Evolutionary conservation across 306 rosid genomes (phyloP), one percentile per base, ranked within the genome.

Genomic region (Dryas octopetala): DNA sequence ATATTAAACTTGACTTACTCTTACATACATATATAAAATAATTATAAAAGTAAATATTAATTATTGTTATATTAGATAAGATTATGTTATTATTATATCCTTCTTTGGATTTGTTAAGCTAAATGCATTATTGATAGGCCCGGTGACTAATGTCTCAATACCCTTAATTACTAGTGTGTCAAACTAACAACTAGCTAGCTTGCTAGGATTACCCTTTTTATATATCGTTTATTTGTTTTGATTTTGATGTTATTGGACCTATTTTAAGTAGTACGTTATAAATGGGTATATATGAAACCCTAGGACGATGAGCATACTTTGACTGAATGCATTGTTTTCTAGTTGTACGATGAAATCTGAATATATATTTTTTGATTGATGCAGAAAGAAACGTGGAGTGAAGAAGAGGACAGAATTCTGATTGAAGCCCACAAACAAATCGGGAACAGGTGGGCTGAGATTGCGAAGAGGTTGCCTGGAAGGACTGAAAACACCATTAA

Each of bases 371-470:
- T 32, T 32, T 32, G 38, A 32, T 32, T 32, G 38, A 32, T 70
- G 79, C 82, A 93, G 98, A 93, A 91, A 79, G 98, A 91, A 5
- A 73, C 85, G 8, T 91, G 97, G 98, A 88, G 74, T 1, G 89
- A 88, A 46, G 96, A 85, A 17, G 97, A 91, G 45, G 97, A 93
- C 70, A 79, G 2, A 8, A 74, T 81, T 4, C 78, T 93, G 0
- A 86, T 93, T 12, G 75, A 86, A 74, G 91, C 91, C 16, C 97
- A 91, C 59, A 84, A 68, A 59, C 76, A 73, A 49, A 65, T 91
- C 2, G 93, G 97, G 2, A 93, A 91, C 76, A 83, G 69, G 19
- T 93, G 98, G 97, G 86, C 98, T 0, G 97, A 91, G 73, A 93
- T 93, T 1, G 91, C 97, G 0, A 86, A 68, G 66, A 70, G 79